Conservation (phyloP, 2,329 filamentous ascomycete species). For the Ophiosphaerella korrae region DNA sequence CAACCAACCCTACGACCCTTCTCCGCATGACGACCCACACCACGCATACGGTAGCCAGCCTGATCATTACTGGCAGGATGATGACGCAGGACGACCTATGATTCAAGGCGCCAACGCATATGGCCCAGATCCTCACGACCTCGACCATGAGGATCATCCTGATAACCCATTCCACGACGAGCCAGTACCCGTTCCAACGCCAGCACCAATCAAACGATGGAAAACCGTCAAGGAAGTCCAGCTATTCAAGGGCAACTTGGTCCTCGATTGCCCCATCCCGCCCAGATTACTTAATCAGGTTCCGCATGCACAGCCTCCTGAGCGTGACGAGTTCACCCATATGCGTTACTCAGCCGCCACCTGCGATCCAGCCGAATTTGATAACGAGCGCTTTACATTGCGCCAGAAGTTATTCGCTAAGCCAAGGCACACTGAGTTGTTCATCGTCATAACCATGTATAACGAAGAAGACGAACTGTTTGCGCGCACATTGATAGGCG, state of each 20-base stretch:
- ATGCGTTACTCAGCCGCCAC: conserved; percentile 95
- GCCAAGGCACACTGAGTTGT: conserved; percentile 88
- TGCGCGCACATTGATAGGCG: conserved; percentile 91
- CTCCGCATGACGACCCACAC: conserved; percentile 64
- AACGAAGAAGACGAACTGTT: conserved; percentile 98
- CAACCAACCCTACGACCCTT: conserved; percentile 78
- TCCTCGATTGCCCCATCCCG: conserved; percentile 94
- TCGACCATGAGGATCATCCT: conserved; percentile 51
- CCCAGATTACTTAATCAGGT: conserved; percentile 86
- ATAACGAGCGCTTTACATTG: conserved; percentile 85
- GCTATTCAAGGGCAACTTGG: conserved; percentile 93
- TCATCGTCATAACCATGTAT: conserved; percentile 98
- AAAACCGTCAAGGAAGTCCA: conserved; percentile 99
- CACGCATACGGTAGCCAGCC: conserved; percentile 54
- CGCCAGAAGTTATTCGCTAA: conserved; percentile 92
- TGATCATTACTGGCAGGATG: conserved; percentile 67
- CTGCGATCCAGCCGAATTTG: conserved; percentile 89
- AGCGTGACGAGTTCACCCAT: conserved; percentile 84
- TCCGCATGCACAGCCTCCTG: conserved; percentile 75
- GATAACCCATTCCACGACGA: conserved; percentile 48
- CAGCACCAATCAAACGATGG: conserved; percentile 78
- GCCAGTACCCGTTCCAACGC: conserved; percentile 57
- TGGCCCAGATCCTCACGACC: conserved; percentile 62
- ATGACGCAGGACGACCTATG: conserved; percentile 77
- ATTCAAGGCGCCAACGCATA: conserved; percentile 67